Conservation (phyloP, 805 yeast genomes). For the Cyberlindnera xishuangbannaensis region DNA sequence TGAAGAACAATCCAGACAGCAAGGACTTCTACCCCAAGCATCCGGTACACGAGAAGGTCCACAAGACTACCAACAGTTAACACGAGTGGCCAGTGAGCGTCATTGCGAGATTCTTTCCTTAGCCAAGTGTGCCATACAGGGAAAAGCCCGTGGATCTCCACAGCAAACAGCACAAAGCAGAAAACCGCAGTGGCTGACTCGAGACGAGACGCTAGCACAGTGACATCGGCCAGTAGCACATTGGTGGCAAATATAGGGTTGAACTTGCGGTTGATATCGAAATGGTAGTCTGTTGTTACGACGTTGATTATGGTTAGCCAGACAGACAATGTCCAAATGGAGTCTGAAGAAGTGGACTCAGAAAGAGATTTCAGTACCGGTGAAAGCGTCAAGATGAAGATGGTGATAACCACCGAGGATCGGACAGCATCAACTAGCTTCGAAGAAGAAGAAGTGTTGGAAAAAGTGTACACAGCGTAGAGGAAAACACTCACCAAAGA, state of each 20-base stretch:
- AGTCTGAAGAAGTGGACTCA: slow-evolving; percentile 84
- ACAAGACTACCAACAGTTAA: slow-evolving; percentile 19
- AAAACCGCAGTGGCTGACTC: slow-evolving; percentile 71
- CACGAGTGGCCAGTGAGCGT: slow-evolving; percentile 9
- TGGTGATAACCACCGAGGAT: slow-evolving; percentile 61
- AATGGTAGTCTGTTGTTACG: slow-evolving; percentile 60
- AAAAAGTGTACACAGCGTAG: slow-evolving; percentile 5
- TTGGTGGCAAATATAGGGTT: slow-evolving; percentile 70
- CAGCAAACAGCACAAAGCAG: slow-evolving; percentile 70
- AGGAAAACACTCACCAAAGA: slow-evolving; percentile 6
- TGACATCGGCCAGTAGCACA: slow-evolving; percentile 76
- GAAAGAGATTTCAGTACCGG: slow-evolving; percentile 89
- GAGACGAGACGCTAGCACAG: slow-evolving; percentile 86
- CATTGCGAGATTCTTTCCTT: slow-evolving; percentile 32
- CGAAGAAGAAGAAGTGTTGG: neutral
- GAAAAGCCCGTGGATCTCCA: slow-evolving; percentile 64
- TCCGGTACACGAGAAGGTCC: slow-evolving; percentile 28
- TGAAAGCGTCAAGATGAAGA: slow-evolving; percentile 70
- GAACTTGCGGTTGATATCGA: slow-evolving; percentile 31
- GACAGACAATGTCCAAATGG: slow-evolving; percentile 87
- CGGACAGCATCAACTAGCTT: slow-evolving; percentile 34
- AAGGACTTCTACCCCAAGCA: slow-evolving; percentile 37
- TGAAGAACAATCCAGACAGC: slow-evolving; percentile 47
- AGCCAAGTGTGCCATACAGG: slow-evolving; percentile 66
- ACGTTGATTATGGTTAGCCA: slow-evolving; percentile 72